Conservation (phyloP, 2,329 filamentous ascomycete species). For the Xylaria sp. region DNA sequence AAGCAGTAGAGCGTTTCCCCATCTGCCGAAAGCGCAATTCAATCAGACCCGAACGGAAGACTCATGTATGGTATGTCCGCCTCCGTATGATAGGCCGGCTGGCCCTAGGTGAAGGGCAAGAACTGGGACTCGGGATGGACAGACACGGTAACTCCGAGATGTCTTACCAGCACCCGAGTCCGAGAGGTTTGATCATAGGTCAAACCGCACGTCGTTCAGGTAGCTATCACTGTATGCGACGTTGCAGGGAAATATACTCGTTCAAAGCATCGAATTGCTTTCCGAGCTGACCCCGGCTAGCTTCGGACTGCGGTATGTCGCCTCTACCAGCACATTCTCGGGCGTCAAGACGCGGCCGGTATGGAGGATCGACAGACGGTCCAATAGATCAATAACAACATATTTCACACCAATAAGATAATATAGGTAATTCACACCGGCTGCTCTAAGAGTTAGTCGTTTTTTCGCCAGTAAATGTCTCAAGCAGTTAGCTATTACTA, state of each 20-base stretch:
- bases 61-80: slow-evolving; percentile 41
- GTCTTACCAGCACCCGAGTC: slow-evolving; percentile 50
- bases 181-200: slow-evolving; percentile 47
- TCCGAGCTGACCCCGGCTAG: slow-evolving; percentile 50
- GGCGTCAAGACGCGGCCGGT: slow-evolving; percentile 44
- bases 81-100: slow-evolving; percentile 46
- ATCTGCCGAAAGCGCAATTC: slow-evolving; percentile 53
- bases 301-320: slow-evolving; percentile 53
- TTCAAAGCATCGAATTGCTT: slow-evolving; percentile 50
- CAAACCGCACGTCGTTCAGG: slow-evolving; percentile 57
- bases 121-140: slow-evolving; percentile 49
- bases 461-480: too few relatives aligned
- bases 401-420: slow-evolving; percentile 55
- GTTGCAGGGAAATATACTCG: slow-evolving; percentile 49
- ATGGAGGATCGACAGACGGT: slow-evolving; percentile 57
- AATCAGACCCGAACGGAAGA: slow-evolving; percentile 50
- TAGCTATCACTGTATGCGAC: slow-evolving; percentile 53
- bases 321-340: slow-evolving; percentile 47
- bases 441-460: not conserved
- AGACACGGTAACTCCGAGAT: slow-evolving; percentile 45
- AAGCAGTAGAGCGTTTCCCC: slow-evolving; percentile 51
- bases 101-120: slow-evolving; percentile 51
- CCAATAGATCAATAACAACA: slow-evolving; percentile 52
- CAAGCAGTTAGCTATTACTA: too few relatives aligned
- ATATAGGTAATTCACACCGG: slow-evolving; percentile 49